Evolutionary conservation across 2,329 filamentous ascomycete genomes (phyloP).

Genomic region (Lasiodiplodia sp.): DNA sequence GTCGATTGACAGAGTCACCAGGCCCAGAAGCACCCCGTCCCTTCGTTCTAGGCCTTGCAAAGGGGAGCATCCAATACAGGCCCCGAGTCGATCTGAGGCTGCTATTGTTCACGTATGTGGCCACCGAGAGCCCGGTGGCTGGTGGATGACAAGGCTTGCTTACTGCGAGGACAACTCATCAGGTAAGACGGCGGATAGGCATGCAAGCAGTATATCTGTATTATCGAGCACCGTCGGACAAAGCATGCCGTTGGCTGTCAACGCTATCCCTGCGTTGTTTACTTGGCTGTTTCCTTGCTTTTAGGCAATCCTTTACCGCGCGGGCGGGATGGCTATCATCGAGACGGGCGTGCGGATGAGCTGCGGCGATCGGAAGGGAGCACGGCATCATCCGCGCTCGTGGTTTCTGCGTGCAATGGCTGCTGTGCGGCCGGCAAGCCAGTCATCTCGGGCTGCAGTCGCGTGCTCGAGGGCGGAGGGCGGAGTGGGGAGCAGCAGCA

Average conservation of each 20-base stretch:
- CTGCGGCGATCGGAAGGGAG: not conserved
- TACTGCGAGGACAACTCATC: conserved; percentile 21
- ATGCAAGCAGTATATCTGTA: not conserved
- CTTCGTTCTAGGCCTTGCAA: not conserved
- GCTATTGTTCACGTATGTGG: not conserved
- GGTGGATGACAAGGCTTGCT: not conserved
- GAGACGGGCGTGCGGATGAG: not conserved
- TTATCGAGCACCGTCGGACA: not conserved
- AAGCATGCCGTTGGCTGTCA: not conserved
- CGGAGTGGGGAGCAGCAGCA: not conserved
- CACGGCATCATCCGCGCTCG: conserved; percentile 5
- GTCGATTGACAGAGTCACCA: not conserved
- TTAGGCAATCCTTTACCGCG: not conserved
- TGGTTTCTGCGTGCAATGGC: conserved; percentile 8
- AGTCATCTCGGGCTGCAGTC: conserved; percentile 23
- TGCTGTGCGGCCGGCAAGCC: conserved; percentile 5
- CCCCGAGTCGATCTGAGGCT: not conserved
- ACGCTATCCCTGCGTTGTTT: not conserved
- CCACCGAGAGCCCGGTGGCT: not conserved
- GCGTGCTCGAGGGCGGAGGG: conserved; percentile 12
- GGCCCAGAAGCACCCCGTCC: not conserved
- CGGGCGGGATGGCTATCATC: not conserved
- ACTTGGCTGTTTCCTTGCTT: not conserved
- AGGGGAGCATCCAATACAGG: not conserved
- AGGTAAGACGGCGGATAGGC: conserved; percentile 15